phyloP scores from a whole-genome alignment of 208 protist species.

The Entamoeba dispar region DNA sequence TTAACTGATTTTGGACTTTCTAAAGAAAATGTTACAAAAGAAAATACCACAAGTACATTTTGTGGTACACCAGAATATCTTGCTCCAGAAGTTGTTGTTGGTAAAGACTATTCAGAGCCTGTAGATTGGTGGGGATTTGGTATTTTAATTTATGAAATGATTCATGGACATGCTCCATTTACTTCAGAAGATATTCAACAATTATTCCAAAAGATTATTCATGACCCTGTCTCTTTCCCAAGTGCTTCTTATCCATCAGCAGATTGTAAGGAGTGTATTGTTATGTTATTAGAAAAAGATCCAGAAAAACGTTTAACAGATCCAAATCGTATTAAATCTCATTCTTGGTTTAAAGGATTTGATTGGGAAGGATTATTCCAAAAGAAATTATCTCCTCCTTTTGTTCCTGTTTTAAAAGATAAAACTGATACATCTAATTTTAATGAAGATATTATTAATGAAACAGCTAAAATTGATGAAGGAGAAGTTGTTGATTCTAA shows the following conservation, averaged over 20 bases:
- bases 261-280: not conserved
- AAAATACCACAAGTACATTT: not conserved
- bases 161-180: slow-evolving; percentile 56
- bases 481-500: not conserved
- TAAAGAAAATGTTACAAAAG: not conserved
- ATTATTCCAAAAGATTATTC: slow-evolving; percentile 67
- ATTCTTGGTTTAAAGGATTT: slow-evolving; percentile 73
- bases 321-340: slow-evolving; percentile 57
- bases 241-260: not conserved
- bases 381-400: slow-evolving; percentile 30
- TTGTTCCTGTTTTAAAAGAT: slow-evolving; percentile 25
- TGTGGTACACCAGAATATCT: slow-evolving; percentile 8
- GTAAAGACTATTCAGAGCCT: slow-evolving; percentile 63
- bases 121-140: slow-evolving; percentile 86
- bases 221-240: slow-evolving; percentile 48
- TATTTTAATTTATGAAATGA: slow-evolving; percentile 65
- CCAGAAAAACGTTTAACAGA: slow-evolving; percentile 2
- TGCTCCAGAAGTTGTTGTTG: slow-evolving; percentile 67
- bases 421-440: not conserved
- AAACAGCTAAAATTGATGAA: not conserved
- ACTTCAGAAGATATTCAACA: slow-evolving; percentile 52
- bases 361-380: slow-evolving; percentile 54
- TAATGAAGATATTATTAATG: not conserved
- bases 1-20: slow-evolving; percentile 7
- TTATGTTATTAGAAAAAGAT: slow-evolving; percentile 3